Percentiles rank a stretch among this genome's conserved stretches.
Conservation (phyloP, 371 early-diverging fungal species). For the Mortierella polycephala region DNA sequence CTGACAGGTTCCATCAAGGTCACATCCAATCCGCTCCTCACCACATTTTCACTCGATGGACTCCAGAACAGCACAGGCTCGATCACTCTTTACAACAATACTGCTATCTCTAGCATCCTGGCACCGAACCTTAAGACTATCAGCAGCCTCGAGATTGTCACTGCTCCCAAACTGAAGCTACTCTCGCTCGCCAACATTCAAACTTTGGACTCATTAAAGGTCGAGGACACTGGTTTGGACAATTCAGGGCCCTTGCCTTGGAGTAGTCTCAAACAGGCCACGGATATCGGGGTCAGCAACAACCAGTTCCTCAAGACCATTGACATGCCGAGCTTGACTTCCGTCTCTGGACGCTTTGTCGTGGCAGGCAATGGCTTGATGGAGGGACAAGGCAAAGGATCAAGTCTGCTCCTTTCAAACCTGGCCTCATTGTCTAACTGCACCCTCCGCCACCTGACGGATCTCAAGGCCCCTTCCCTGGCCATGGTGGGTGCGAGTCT, state of each 20-base stretch:
- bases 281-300: slow-evolving; percentile 57
- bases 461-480: slow-evolving; percentile 51
- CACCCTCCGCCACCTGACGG: slow-evolving; percentile 31
- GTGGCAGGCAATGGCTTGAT: slow-evolving; percentile 59
- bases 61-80: slow-evolving; percentile 60
- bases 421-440: slow-evolving; percentile 38
- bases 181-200: slow-evolving; percentile 59
- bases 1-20: slow-evolving; percentile 60
- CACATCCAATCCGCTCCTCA: slow-evolving; percentile 54
- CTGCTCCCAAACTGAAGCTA: slow-evolving; percentile 53
- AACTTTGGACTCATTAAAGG: slow-evolving; percentile 56
- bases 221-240: slow-evolving; percentile 58
- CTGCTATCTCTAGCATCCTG: slow-evolving; percentile 53
- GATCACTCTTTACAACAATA: slow-evolving; percentile 61
- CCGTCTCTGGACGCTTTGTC: slow-evolving; percentile 48
- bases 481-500: slow-evolving; percentile 54
- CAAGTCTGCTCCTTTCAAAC: slow-evolving; percentile 21
- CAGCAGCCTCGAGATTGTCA: slow-evolving; percentile 58
- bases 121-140: slow-evolving; percentile 54
- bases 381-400: slow-evolving; percentile 26
- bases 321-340: slow-evolving; percentile 49
- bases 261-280: slow-evolving; percentile 43
- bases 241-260: slow-evolving; percentile 53
- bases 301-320: slow-evolving; percentile 61
- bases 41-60: slow-evolving; percentile 56